Conservation (phyloP, 2,329 filamentous ascomycete genomes). For the Microcyclosporella mali region DNA sequence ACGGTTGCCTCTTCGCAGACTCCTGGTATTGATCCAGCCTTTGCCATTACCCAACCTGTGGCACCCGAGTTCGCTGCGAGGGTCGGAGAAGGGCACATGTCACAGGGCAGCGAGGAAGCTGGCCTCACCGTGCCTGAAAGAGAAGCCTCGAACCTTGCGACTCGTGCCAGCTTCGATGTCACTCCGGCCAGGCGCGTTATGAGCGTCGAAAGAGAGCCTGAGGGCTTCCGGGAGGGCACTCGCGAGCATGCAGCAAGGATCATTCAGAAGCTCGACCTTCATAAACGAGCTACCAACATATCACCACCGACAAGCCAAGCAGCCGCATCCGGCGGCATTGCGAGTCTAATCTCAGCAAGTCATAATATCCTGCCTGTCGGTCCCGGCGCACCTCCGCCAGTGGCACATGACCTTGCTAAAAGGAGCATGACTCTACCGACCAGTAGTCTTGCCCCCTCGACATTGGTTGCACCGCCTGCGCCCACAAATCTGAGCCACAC, state of each 20-base stretch:
- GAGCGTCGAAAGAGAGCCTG: slow-evolving; percentile 39
- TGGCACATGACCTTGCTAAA: slow-evolving; percentile 17
- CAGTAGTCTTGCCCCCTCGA: slow-evolving; percentile 71
- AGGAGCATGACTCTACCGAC: slow-evolving; percentile 38
- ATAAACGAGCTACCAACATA: slow-evolving; percentile 64
- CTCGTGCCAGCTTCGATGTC: slow-evolving; percentile 69
- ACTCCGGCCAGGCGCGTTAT: slow-evolving; percentile 42
- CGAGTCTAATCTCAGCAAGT: slow-evolving; percentile 77
- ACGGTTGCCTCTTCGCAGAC: slow-evolving; percentile 40
- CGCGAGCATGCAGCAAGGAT: slow-evolving; percentile 80
- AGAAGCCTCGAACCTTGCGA: slow-evolving; percentile 29
- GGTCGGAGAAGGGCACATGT: slow-evolving; percentile 58
- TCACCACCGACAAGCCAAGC: slow-evolving; percentile 13
- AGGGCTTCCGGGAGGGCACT: slow-evolving; percentile 58
- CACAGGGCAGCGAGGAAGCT: slow-evolving; percentile 50
- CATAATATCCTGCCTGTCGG: slow-evolving; percentile 69
- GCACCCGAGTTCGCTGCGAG: slow-evolving; percentile 88
- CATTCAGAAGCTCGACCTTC: slow-evolving; percentile 86
- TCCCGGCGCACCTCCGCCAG: slow-evolving; percentile 37
- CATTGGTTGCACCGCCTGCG: slow-evolving; percentile 74
- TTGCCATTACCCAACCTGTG: slow-evolving; percentile 82
- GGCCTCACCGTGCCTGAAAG: slow-evolving; percentile 60
- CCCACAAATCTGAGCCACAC: slow-evolving; percentile 80
- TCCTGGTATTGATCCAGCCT: slow-evolving; percentile 61
- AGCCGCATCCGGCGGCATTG: slow-evolving; percentile 58